phyloP scores from a whole-genome alignment of 768 basidiomycete genomes.

The Leccinum disarticulatum region DNA sequence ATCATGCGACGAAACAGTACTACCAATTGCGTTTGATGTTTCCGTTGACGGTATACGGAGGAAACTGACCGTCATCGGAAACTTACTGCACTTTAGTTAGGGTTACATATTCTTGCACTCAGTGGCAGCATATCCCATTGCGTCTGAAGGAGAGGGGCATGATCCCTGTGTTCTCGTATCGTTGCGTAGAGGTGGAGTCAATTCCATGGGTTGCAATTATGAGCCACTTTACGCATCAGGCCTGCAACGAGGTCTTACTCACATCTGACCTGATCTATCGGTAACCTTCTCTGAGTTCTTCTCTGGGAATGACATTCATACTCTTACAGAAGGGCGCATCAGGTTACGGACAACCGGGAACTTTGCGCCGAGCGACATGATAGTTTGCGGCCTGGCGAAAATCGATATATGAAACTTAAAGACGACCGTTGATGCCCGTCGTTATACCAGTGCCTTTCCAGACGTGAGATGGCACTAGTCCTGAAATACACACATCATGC shows the following conservation, averaged over 20 bases:
- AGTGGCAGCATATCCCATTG: slow-evolving; percentile 22
- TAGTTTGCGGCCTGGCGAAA: background rate
- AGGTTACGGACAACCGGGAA: background rate
- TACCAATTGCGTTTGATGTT: slow-evolving; percentile 44
- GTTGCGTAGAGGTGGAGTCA: background rate
- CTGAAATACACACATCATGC: slow-evolving; percentile 16
- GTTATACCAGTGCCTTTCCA: background rate
- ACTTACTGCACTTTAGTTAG: background rate
- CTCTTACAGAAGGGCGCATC: background rate
- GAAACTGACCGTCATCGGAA: background rate
- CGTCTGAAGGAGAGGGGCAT: slow-evolving; percentile 25
- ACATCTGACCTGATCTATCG: slow-evolving; percentile 5
- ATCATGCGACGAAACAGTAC: slow-evolving; percentile 27
- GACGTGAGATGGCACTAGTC: background rate
- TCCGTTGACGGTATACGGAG: slow-evolving; percentile 38
- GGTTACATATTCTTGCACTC: slow-evolving; percentile 12
- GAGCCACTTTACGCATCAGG: slow-evolving; percentile 4
- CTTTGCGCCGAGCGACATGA: slow-evolving; percentile 2
- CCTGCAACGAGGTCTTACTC: slow-evolving; percentile 1
- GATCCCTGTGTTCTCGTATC: slow-evolving; percentile 12
- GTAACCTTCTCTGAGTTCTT: slow-evolving; percentile 5
- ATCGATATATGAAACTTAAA: slow-evolving; percentile 4
- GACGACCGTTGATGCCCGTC: slow-evolving; percentile 7
- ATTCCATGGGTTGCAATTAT: slow-evolving; percentile 2
- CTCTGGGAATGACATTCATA: background rate